Evolutionary conservation across 768 basidiomycete genomes (phyloP).

Genomic region (Boletus reticuloceps): DNA sequence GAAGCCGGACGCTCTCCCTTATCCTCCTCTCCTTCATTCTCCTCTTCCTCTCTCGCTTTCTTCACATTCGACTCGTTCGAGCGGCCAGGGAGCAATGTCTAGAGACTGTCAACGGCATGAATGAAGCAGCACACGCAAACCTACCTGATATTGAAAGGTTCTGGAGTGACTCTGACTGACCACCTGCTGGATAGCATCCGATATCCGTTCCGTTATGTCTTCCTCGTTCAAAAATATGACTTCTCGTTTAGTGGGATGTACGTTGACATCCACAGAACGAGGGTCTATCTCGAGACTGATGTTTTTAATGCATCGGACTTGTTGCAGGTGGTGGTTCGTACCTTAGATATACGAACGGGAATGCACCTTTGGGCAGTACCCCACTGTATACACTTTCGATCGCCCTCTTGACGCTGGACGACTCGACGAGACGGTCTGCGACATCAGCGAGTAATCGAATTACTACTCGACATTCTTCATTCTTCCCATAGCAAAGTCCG

Average conservation of each 20-base stretch:
- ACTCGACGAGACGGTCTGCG: conserved; percentile 90
- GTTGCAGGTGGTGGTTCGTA: conserved; percentile 29
- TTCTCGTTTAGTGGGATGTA: conserved; percentile 96
- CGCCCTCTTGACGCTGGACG: conserved; percentile 78
- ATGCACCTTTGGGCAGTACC: conserved; percentile 85
- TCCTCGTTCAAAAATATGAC: conserved; percentile 95
- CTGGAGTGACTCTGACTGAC: conserved; percentile 63
- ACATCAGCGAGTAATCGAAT: not conserved
- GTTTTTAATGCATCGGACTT: not conserved
- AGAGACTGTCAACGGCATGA: not conserved
- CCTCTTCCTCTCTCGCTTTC: conserved; percentile 41
- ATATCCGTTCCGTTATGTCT: conserved; percentile 71
- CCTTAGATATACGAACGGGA: conserved; percentile 94
- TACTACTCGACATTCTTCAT: too few species aligned
- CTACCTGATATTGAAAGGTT: conserved; percentile 71
- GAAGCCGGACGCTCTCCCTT: conserved; percentile 28
- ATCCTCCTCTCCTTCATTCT: conserved; percentile 30
- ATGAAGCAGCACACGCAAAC: not conserved
- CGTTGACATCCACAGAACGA: conserved; percentile 90
- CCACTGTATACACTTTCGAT: conserved; percentile 83
- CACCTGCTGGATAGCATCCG: conserved; percentile 70
- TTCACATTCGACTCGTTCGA: conserved; percentile 31
- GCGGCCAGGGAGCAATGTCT: conserved; percentile 64
- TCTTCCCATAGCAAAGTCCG: not conserved
- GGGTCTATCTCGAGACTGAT: conserved; percentile 80